Base-by-base conservation (phyloP, 106 monocot species). In the Allium cepa region DNA sequence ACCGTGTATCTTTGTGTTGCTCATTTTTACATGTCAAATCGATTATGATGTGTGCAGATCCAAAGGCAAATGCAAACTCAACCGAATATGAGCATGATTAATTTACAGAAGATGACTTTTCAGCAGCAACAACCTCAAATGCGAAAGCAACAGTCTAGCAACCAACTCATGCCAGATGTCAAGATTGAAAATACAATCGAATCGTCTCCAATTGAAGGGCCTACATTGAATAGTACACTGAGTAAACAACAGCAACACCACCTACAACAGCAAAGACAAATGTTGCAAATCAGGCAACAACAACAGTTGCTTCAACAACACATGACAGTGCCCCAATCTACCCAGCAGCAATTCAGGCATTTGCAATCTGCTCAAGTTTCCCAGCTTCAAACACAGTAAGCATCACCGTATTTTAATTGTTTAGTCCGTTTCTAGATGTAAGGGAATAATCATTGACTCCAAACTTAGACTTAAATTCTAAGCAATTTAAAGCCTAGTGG, bases 341-440 rank as follows among this genome's bases (percentile, higher is more conserved):
- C 56, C 47, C 59, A 74, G 70, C 82, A 67, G 58, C 92, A 96
- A 73, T 86, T 88, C 60, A 88, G 80, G 66, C 88, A 85, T 62
- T 56, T 85, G 26, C 76, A 77, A 18, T 59, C 81, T 63, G 75
- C 72, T 52, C 91, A 92, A 78, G 51, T 81, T 70, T 63, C 91
- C 71, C 84, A 80, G 26, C 73, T 90, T 56, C 87, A 87, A 64
- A 49, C 80, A 49, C 91, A 85, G 83, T 81, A 67, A 50, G 49
- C 53, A 52, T 47, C 13, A 67, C 53, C 22, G 13, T 11, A 22
- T 22, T 22, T 22, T 22, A 22, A 22, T 22, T 22, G 22, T 22
- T 22, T 22, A 22, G 22, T 22, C 22, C 22, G 0, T 22, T 22
- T 22, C 22, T 22, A 22, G 22, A 22, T 22, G 22, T 22, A 22